Percentiles rank a stretch among this genome's conserved stretches.
These are phyloP conservation scores for Yamadazyma sp. DNA, from an alignment of 1,139 yeast genomes.

Conservation along the genomic window DNA sequence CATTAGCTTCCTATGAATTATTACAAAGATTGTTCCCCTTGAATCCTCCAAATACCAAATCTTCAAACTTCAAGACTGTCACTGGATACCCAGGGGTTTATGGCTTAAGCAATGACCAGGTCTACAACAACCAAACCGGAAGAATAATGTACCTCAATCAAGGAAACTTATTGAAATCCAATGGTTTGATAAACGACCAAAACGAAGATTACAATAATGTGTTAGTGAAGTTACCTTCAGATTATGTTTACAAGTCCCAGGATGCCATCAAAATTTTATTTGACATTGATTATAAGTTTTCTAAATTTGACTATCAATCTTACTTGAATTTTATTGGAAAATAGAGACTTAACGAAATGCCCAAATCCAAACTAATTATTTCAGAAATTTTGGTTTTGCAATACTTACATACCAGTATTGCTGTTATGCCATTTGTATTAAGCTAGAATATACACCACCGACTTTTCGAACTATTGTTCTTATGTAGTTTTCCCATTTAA, in stretches of 20 bases:
- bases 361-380: too few species aligned
- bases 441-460: neutral
- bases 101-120: constrained; percentile 49
- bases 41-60: constrained; percentile 46
- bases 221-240: constrained; percentile 45
- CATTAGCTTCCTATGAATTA: constrained; percentile 92
- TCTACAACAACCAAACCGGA: constrained; percentile 38
- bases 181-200: constrained; percentile 20
- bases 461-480: too few species aligned
- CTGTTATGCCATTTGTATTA: neutral
- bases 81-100: constrained; percentile 51
- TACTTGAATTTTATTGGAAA: constrained; percentile 48
- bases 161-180: constrained; percentile 25
- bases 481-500: neutral
- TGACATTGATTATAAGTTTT: constrained; percentile 63
- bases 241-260: constrained; percentile 60
- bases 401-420: neutral
- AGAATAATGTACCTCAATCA: constrained; percentile 42
- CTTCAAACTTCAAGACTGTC: constrained; percentile 46
- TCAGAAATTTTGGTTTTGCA: too few species aligned
- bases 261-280: constrained; percentile 62
- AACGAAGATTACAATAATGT: constrained; percentile 29
- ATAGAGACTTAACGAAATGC: constrained; percentile 5
- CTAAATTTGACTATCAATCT: constrained; percentile 52
- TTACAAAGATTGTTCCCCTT: constrained; percentile 54